Conservation (phyloP, 768 basidiomycete species). For the Serendipita vermifera region DNA sequence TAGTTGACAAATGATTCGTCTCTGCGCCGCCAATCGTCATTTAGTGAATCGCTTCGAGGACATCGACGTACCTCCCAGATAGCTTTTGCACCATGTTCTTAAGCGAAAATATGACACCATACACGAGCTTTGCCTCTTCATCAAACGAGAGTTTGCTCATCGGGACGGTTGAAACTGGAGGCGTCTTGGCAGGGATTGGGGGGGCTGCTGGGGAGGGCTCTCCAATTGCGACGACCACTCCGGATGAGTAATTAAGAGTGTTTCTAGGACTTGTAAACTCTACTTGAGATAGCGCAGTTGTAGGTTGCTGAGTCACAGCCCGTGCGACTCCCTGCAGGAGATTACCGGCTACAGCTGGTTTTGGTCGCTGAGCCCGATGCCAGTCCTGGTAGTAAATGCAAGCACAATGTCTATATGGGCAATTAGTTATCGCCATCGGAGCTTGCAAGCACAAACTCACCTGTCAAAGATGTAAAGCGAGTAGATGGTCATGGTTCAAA, state of each 20-base stretch:
- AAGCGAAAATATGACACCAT: slow-evolving; percentile 84
- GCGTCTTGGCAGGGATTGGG: slow-evolving; percentile 28
- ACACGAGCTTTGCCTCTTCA: slow-evolving; percentile 94
- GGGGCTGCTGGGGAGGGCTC: slow-evolving; percentile 28
- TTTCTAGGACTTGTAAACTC: slow-evolving; percentile 47
- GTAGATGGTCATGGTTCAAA: slow-evolving; percentile 76
- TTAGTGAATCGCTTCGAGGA: not conserved
- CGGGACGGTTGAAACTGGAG: slow-evolving; percentile 25
- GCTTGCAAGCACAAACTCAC: slow-evolving; percentile 27
- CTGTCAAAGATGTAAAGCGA: slow-evolving; percentile 92
- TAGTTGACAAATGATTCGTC: slow-evolving; percentile 88
- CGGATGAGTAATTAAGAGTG: slow-evolving; percentile 49
- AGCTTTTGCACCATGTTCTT: slow-evolving; percentile 93
- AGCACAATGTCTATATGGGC: slow-evolving; percentile 64
- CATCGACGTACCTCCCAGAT: slow-evolving; percentile 52
- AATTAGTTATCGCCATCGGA: slow-evolving; percentile 8
- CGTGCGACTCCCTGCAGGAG: slow-evolving; percentile 72
- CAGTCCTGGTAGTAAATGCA: slow-evolving; percentile 95
- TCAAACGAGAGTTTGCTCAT: slow-evolving; percentile 73
- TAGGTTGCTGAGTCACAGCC: slow-evolving; percentile 34
- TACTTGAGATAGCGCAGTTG: slow-evolving; percentile 26
- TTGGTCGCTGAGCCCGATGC: slow-evolving; percentile 66
- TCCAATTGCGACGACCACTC: slow-evolving; percentile 51
- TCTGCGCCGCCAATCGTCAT: slow-evolving; percentile 28
- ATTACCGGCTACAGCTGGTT: slow-evolving; percentile 50